A percentile compares a stretch with the other conserved stretches of the same genome.
These are phyloP conservation scores for Kluyveromyces nonfermentans DNA, from an alignment of 805 yeast genomes.

Conservation along the genomic window DNA sequence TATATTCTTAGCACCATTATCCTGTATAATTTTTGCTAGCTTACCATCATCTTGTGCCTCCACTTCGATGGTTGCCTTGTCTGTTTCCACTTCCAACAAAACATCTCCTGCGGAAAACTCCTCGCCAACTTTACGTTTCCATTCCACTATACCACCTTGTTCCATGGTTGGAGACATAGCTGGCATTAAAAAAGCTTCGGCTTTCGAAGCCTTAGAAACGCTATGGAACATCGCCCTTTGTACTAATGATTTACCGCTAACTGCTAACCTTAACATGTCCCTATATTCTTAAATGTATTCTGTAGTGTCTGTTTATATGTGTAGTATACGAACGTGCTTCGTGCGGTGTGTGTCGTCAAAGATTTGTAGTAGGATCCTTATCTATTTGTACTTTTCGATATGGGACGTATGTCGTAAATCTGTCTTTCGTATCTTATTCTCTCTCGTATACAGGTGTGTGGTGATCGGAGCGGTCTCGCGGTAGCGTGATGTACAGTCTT, in stretches of 20 bases:
- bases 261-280: slow-evolving; percentile 1
- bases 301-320: not conserved
- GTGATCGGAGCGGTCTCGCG: too few relatives aligned
- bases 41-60: slow-evolving; percentile 91
- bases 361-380: not conserved
- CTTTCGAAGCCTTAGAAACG: slow-evolving; percentile 16
- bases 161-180: slow-evolving; percentile 99
- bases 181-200: slow-evolving; percentile 72
- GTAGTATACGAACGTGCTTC: not conserved
- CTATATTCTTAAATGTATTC: not conserved
- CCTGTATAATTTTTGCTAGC: slow-evolving; percentile 59
- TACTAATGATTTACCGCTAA: not conserved
- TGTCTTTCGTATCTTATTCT: too few relatives aligned
- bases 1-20: slow-evolving; percentile 70
- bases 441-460: too few relatives aligned
- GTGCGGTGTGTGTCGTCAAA: not conserved
- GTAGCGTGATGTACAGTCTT: not conserved
- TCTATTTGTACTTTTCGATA: too few relatives aligned
- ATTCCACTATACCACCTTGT: slow-evolving; percentile 81
- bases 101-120: slow-evolving; percentile 75
- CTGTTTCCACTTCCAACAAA: slow-evolving; percentile 74
- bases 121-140: slow-evolving; percentile 81
- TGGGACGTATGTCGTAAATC: not conserved
- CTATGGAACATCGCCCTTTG: slow-evolving; percentile 14
- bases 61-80: slow-evolving; percentile 74